phyloP scores from a whole-genome alignment of 192 early-diverging fungal species.

The Backusella sp. region DNA sequence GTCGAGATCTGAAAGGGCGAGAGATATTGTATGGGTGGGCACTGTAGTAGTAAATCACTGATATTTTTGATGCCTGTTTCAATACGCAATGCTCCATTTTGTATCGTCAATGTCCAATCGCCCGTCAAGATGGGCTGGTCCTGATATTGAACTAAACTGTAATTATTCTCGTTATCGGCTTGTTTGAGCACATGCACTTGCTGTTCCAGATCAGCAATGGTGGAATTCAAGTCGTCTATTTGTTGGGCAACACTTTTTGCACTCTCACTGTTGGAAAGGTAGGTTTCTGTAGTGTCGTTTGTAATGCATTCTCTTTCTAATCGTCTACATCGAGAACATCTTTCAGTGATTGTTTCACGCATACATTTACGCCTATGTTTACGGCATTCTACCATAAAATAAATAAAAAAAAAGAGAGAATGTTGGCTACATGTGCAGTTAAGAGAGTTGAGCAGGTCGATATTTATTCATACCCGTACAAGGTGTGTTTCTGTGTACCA shows the following conservation, averaged over 20 bases:
- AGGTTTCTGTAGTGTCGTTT: neutral
- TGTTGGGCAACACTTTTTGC: neutral
- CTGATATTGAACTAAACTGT: neutral
- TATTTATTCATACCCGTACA: neutral
- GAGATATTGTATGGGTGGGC: neutral
- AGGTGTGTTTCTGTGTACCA: neutral
- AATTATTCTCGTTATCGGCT: neutral
- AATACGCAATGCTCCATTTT: neutral
- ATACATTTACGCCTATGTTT: neutral
- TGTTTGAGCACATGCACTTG: neutral
- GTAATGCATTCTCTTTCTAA: neutral
- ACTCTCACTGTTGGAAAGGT: neutral
- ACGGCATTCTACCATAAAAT: neutral
- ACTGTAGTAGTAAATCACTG: neutral
- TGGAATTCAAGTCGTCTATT: neutral
- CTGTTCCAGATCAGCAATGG: neutral
- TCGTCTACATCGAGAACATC: neutral
- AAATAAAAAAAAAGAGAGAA: neutral
- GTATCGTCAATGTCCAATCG: neutral
- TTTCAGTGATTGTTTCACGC: neutral
- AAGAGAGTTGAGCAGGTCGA: neutral
- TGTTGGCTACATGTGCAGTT: neutral
- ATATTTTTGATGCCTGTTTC: slow-evolving; percentile 4
- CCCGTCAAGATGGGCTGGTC: neutral
- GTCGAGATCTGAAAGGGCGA: neutral